Base-by-base conservation (phyloP, 495 filamentous ascomycete genomes). In the Penicillium psychrofluorescens region DNA sequence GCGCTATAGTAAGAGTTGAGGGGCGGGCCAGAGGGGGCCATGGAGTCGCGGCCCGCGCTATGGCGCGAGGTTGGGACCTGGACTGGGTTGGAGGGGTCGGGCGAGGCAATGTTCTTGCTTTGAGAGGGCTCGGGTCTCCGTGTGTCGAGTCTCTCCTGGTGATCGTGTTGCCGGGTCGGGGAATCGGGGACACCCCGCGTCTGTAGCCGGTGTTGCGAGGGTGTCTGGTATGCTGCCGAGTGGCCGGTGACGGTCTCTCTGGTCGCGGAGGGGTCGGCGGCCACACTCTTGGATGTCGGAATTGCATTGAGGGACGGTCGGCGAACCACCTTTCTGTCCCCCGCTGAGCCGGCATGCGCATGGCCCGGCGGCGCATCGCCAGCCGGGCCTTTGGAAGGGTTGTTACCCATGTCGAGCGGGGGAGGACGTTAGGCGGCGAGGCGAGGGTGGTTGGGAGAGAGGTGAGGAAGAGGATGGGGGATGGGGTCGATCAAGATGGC, bases 1-100 rank as follows among this genome's bases (percentile, higher is more conserved):
- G 74, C 67, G 36, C 60, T 68, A 52, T 76, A 78, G 48, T 76
- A 72, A 22, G 67, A 66, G 53, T 71, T 71, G 45, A 55, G 54
- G 36, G 72, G 67, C 35, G 71, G 71, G 32, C 56, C 68, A n/a
- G 73, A 71, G 15, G 71, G 62, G 42, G 59, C 58, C 50, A 66
- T 55, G 44, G 59, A 43, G 44, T 70, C 67, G 36, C 58, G 59
- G 41, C 54, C 61, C 40, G 62, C 50, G 33, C 43, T 53, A 37
- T 61, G 29, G 39, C 66, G 64, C 40, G 69, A 55, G 16, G 45
- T 51, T 35, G 75, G 75, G n/a, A 79, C 74, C 40, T 73, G 67
- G 15, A 78, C 66, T 11, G 75, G 75, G 42, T 65, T 71, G 13
- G 72, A 70, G 38, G 50, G 51, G 45, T 73, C 66, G 29, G 55